Base-by-base conservation (phyloP, 2,329 filamentous ascomycete species). In the Boeremia lycopersici region DNA sequence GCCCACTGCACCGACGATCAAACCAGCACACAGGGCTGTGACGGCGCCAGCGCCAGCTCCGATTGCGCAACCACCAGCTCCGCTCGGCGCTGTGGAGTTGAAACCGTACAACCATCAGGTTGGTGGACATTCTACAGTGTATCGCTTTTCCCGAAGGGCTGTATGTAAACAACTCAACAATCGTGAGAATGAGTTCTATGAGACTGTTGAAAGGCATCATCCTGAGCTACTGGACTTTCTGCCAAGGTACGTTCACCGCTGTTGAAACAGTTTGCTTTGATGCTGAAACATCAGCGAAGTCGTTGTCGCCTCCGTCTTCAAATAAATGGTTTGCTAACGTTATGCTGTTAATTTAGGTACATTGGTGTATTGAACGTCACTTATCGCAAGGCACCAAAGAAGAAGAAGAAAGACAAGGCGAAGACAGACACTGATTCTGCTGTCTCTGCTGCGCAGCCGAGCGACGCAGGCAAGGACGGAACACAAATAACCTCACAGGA, bases 131-230 rank as follows among this genome's bases (percentile, higher is more conserved):
- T 97, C 92, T 6, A 97, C 93, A 0, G 84, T 99, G 31, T 99
- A 96, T 84, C 89, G 93, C 36, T 98, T 99, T 72, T 98, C 95
- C 15, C 88, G 91, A 63, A 86, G 93, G 67, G 95, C 95, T 51
- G 93, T 99, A 10, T 99, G 95, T 82, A 99, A 99, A 77, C 92
- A 97, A 77, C 84, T 99, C 70, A 99, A 96, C 75, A 99, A 96
- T 74, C 86, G 93, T 69, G 95, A 99, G 73, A 99, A 99, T 76
- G 91, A 96, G 77, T 99, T 99, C 73, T 99, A 99, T 75, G 95
- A 99, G 77, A 95, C 89, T 49, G 91, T 98, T 67, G 95, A 99
- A 79, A 87, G 86, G 68, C 86, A 91, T 63, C 93, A 99, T 75
- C 90, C 92, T 61, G 89, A 96, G 71, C 82, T 99, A 68, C 79